Percentiles rank a stretch among this genome's conserved stretches.
phyloP scores from a whole-genome alignment of 2,329 filamentous ascomycete genomes.

The Apiospora phragmitis region DNA sequence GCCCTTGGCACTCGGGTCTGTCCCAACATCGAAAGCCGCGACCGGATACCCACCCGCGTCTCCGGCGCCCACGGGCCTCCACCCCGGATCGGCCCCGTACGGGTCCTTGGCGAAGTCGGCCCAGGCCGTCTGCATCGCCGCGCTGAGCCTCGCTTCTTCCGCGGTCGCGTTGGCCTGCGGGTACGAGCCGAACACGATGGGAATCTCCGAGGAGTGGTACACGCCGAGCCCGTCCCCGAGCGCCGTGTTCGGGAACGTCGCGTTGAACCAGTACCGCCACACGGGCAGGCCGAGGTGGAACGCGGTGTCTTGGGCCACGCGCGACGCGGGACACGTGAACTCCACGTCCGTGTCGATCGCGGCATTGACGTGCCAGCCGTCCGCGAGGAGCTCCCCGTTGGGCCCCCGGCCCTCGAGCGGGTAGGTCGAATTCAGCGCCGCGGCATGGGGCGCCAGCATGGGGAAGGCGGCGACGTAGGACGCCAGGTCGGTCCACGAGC shows the following conservation, averaged over 20 bases:
- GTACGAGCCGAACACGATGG: constrained; percentile 32
- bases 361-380: constrained; percentile 21
- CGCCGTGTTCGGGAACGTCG: constrained; percentile 24
- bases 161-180: constrained; percentile 23
- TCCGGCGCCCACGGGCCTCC: not conserved
- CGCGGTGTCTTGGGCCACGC: constrained; percentile 28
- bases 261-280: constrained; percentile 19
- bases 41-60: not conserved
- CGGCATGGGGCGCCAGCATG: not conserved
- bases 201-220: constrained; percentile 29
- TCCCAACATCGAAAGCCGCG: not conserved
- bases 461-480: constrained; percentile 1
- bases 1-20: not conserved
- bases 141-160: constrained; percentile 21
- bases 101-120: constrained; percentile 16
- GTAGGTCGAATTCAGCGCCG: constrained; percentile 5
- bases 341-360: constrained; percentile 25
- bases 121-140: constrained; percentile 31
- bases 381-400: not conserved
- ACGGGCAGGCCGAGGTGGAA: constrained; percentile 25
- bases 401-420: not conserved
- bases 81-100: constrained; percentile 12
- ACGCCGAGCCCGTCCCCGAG: constrained; percentile 31
- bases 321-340: constrained; percentile 20
- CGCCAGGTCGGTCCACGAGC: not conserved